These are phyloP conservation scores for Stephania japonica DNA, from an alignment of 164 flowering plant genomes.

Conservation along the genomic window DNA sequence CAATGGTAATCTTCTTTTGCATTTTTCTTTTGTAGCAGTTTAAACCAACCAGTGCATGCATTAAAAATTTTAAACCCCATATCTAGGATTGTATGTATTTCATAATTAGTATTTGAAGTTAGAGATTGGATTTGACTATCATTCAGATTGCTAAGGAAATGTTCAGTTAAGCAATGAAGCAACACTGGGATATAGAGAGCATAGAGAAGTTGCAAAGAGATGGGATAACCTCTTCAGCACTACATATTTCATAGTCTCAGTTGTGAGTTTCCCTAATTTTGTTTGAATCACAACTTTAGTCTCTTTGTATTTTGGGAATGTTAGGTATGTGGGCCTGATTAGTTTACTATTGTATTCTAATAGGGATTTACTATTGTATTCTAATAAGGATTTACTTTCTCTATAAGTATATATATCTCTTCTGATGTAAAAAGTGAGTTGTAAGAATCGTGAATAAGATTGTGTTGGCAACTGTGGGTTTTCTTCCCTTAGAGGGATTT, in stretches of 20 bases:
- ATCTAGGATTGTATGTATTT: not conserved
- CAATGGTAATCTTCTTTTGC: no score
- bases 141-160: constrained; percentile 85
- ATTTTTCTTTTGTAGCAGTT: no score
- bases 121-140: constrained; percentile 6
- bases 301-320: not conserved
- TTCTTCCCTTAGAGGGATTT: no score
- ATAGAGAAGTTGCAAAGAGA: constrained; percentile 61
- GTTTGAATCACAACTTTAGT: not conserved
- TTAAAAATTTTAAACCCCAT: not conserved
- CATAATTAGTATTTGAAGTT: not conserved
- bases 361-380: no score
- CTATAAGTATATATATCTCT: no score
- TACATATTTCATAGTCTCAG: constrained; percentile 71
- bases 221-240: constrained; percentile 83
- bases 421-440: no score
- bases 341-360: no score
- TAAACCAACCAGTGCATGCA: no score
- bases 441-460: no score
- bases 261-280: constrained; percentile 47
- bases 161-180: constrained; percentile 98
- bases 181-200: constrained; percentile 74
- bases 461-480: no score
- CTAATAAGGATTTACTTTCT: no score
- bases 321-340: no score